Base-by-base conservation (phyloP, 1,284 basidiomycete species). In the Cryptococcus sp. region DNA sequence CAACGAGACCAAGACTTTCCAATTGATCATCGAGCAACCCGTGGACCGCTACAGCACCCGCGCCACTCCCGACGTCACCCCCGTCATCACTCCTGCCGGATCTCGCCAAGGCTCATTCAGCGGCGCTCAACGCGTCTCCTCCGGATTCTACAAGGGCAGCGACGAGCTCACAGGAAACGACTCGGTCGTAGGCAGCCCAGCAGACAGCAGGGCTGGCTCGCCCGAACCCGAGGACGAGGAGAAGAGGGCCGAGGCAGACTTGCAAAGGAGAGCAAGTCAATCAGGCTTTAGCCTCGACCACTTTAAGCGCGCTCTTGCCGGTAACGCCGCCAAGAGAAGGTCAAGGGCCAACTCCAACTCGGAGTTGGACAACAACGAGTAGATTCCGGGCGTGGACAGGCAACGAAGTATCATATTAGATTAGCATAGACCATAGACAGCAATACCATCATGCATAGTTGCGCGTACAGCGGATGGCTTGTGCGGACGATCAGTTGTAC, bases 101-200 rank as follows among this genome's bases (percentile, higher is more conserved):
- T 75, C 72, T 0, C 69, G 77, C 25, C 67, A 68, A 49, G 66
- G 66, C 54, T 77, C 75, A 4, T 78, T 79, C 71, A 69, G 73
- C 47, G 60, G 52, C 3, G 27, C 40, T n/a, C 61, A 35, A n/a
- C 42, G 48, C 22, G 27, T 23, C 7, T 56, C 62, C 50, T 64
- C 65, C 47, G 54, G 54, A 55, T 55, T 50, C 48, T 55, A 56
- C 50, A 72, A 73, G 57, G 57, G 58, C 1, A 66, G 63, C 17
- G 74, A 76, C 57, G 76, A 79, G 63, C 65, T 78, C 46, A 78
- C 76, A 3, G 77, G 77, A 48, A 77, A 78, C 62, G 77, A 79
- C 64, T 70, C 66, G 19, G 77, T 79, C 45, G 73, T 78, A 19
- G 77, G 77, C 16, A 69, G 70, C 3, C 76, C 77, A 3, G 63